Conservation (phyloP, 1,139 yeast genomes). For the Candida sp. region DNA sequence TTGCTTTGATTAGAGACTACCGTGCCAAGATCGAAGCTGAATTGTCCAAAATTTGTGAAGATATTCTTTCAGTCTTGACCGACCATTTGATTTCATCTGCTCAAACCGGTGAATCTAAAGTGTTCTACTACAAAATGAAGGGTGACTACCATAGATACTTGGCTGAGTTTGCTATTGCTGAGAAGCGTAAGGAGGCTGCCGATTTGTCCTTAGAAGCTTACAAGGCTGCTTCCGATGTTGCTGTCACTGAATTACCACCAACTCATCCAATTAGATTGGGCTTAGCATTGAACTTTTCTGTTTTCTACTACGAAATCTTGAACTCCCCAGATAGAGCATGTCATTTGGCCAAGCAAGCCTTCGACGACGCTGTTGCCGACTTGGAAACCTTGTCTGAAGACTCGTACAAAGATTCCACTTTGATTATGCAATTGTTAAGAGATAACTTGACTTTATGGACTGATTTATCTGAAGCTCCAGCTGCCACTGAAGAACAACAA, state of each 20-base stretch:
- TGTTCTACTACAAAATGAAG: conserved; percentile 98
- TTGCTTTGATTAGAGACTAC: conserved; percentile 88
- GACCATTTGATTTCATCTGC: conserved; percentile 94
- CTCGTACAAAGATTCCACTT: conserved; percentile 97
- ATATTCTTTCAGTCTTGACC: conserved; percentile 85
- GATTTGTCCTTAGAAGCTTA: conserved; percentile 93
- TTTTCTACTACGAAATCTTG: conserved; percentile 97
- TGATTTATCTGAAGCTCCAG: conserved; percentile 91
- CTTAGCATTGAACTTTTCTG: conserved; percentile 96
- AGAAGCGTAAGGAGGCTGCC: conserved; percentile 92
- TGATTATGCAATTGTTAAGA: conserved; percentile 98
- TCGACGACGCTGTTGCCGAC: conserved; percentile 99
- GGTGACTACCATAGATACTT: conserved; percentile 99
- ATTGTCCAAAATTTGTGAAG: conserved; percentile 93
- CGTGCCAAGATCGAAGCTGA: conserved; percentile 95
- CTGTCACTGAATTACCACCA: conserved; percentile 96
- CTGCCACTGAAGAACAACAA: conserved; percentile 56
- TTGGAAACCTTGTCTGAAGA: conserved; percentile 97
- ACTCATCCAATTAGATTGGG: conserved; percentile 99
- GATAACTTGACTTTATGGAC: conserved; percentile 99
- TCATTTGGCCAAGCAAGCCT: conserved; percentile 98
- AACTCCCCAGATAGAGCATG: conserved; percentile 99
- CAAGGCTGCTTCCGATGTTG: conserved; percentile 95
- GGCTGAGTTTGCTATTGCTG: conserved; percentile 95
- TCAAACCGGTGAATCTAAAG: conserved; percentile 96